Evolutionary conservation across 108 stramenopile genomes (phyloP), one percentile per base, ranked within the genome.

Genomic region (Cyclotella cryptica): DNA sequence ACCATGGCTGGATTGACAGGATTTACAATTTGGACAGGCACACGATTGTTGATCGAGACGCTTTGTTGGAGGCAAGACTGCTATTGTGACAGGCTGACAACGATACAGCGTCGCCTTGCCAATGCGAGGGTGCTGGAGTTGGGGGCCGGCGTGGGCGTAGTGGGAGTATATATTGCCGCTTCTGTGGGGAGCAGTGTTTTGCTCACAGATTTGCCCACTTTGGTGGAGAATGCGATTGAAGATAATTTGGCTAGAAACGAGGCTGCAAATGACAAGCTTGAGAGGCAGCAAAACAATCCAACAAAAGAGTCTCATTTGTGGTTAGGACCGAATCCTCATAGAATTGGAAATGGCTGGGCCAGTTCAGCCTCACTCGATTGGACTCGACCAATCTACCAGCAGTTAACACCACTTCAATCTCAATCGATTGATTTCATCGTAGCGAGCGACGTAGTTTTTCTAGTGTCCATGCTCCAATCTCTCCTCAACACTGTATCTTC

Each of bases 11-110:
- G 88, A 27, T 39, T 57, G 15, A 91, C 90, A 1, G 90, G 90
- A 0, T 91, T 91, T 78, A 85, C 88, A 66, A 76, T 91, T 0
- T 91, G 90, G 90, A 53, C 88, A 26, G 90, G 87, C 30, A 80
- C 88, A 1, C 68, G 88, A 55, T 70, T 91, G n/a, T 22, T 89
- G 53, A 57, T 91, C 13, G 90, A 91, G 53, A 41, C 85, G 4
- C 71, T 91, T 19, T 45, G 69, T 3, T 87, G 78, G 72, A 78
- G 81, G 14, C 44, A 71, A 15, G 21, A 52, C 0, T 22, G 49
- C 21, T 47, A 66, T 14, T 63, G 69, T 28, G 60, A 55, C 8
- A 49, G 68, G 52, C 67, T 86, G 2, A 39, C 13, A 44, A 65
- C 76, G 24, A 66, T 76, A 28, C 86, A 87, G 59, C 15, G 75